These are phyloP conservation scores for Lignosus rhinocerotis DNA, from an alignment of 1,284 basidiomycete species.

Conservation along the genomic window DNA sequence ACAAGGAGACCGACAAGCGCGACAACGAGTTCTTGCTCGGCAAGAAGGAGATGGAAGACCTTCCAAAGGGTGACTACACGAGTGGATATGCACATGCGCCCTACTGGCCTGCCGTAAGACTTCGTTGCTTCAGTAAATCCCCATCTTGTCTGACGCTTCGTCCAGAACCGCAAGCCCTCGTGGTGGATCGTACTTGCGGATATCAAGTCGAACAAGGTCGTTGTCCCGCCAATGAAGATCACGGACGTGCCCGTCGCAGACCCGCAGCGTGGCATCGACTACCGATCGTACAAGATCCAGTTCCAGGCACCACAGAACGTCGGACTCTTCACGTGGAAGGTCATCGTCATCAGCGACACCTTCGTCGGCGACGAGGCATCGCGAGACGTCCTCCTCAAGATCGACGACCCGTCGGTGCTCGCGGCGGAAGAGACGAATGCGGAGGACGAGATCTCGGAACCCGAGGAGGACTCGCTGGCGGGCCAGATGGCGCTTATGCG, in stretches of 20 bases:
- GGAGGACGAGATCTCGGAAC: conserved; percentile 94
- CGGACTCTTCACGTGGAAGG: conserved; percentile 89
- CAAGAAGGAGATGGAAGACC: conserved; percentile 64
- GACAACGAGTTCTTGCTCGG: conserved; percentile 70
- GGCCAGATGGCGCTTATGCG: conserved; percentile 99
- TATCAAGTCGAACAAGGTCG: conserved; percentile 85
- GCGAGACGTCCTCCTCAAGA: conserved; percentile 76
- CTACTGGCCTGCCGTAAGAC: conserved; percentile 80
- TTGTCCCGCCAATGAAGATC: conserved; percentile 89
- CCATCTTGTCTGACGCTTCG: not conserved
- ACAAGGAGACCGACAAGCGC: conserved; percentile 49
- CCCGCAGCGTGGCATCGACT: conserved; percentile 39
- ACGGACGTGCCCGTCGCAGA: conserved; percentile 77
- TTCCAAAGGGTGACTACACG: conserved; percentile 40
- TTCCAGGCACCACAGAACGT: conserved; percentile 92
- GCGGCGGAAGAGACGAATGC: conserved; percentile 58
- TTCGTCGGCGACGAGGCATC: conserved; percentile 83
- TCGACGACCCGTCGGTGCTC: conserved; percentile 70
- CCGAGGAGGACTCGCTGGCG: conserved; percentile 92
- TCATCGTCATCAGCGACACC: conserved; percentile 85
- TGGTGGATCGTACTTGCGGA: conserved; percentile 95
- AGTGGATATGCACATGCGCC: conserved; percentile 86
- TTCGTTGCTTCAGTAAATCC: conserved; percentile 7
- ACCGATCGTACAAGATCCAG: conserved; percentile 85
- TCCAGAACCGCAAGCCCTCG: conserved; percentile 77